phyloP scores from a whole-genome alignment of 2,329 filamentous ascomycete genomes.

The Verticillium klebahnii region DNA sequence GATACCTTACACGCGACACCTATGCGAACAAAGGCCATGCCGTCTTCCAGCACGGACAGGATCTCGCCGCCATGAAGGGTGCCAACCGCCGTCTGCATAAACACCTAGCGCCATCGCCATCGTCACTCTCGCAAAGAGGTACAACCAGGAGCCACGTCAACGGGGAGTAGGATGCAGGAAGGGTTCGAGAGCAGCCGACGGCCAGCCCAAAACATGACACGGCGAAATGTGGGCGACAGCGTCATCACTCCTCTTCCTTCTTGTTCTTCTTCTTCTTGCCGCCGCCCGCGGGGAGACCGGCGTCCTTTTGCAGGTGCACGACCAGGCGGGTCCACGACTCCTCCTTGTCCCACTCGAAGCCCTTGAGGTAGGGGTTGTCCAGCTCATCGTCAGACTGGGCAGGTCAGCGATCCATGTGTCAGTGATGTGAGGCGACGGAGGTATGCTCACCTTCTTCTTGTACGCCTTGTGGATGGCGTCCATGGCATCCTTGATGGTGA shows the following conservation, averaged over 20 bases:
- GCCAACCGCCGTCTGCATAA: background rate
- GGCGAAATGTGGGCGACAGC: background rate
- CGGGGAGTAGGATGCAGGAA: background rate
- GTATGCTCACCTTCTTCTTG: constrained; percentile 79
- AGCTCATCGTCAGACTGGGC: constrained; percentile 84
- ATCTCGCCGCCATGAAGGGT: background rate
- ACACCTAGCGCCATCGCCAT: background rate
- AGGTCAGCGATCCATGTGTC: background rate
- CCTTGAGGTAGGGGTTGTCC: constrained; percentile 78
- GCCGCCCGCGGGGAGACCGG: constrained; percentile 34
- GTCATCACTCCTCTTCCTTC: constrained; percentile 32
- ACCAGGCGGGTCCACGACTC: constrained; percentile 85
- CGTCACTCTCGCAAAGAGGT: background rate
- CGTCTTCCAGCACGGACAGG: too few species aligned
- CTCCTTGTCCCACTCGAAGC: constrained; percentile 95
- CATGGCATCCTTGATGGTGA: constrained; percentile 94
- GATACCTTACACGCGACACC: background rate
- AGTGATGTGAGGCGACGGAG: background rate
- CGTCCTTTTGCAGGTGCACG: constrained; percentile 76
- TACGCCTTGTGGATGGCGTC: constrained; percentile 95
- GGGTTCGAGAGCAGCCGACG: background rate
- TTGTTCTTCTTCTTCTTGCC: constrained; percentile 67
- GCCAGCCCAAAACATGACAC: background rate
- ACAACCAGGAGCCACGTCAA: background rate
- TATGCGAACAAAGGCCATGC: background rate